These are phyloP conservation scores for Elsinoe australis DNA, from an alignment of 2,329 filamentous ascomycete genomes.

Conservation along the genomic window DNA sequence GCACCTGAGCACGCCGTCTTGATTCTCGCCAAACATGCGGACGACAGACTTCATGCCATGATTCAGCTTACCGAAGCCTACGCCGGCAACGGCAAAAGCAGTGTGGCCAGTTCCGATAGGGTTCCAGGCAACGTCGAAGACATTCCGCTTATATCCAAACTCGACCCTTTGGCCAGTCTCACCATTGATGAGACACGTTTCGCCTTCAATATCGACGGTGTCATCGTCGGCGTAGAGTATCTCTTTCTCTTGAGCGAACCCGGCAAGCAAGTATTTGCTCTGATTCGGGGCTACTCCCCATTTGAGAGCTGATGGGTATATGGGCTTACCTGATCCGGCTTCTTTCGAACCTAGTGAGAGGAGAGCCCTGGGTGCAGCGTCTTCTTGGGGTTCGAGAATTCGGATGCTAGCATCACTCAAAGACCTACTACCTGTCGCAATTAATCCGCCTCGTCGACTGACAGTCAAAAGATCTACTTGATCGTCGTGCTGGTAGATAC, in stretches of 20 bases:
- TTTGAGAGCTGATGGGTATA: slow-evolving; percentile 38
- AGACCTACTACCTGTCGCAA: slow-evolving; percentile 43
- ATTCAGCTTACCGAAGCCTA: slow-evolving; percentile 33
- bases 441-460: slow-evolving; percentile 29
- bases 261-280: slow-evolving; percentile 45
- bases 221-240: slow-evolving; percentile 22
- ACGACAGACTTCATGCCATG: slow-evolving; percentile 43
- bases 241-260: slow-evolving; percentile 40
- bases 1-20: slow-evolving; percentile 26
- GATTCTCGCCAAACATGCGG: slow-evolving; percentile 44
- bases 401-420: slow-evolving; percentile 26
- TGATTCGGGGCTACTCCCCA: slow-evolving; percentile 39
- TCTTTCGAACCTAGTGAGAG: slow-evolving; percentile 24
- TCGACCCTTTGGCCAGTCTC: slow-evolving; percentile 34
- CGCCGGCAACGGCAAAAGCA: slow-evolving; percentile 48
- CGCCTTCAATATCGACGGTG: slow-evolving; percentile 38
- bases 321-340: neutral
- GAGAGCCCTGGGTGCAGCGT: slow-evolving; percentile 19
- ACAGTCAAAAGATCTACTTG: slow-evolving; percentile 47
- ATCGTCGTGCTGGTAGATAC: slow-evolving; percentile 37
- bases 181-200: slow-evolving; percentile 49
- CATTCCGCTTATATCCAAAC: slow-evolving; percentile 44
- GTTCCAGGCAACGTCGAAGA: slow-evolving; percentile 55
- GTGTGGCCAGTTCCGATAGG: slow-evolving; percentile 34
- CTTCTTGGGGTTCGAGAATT: slow-evolving; percentile 23